These are phyloP conservation scores for Cutaneotrichosporon dermatis DNA, from an alignment of 1,284 basidiomycete genomes.

Conservation along the genomic window DNA sequence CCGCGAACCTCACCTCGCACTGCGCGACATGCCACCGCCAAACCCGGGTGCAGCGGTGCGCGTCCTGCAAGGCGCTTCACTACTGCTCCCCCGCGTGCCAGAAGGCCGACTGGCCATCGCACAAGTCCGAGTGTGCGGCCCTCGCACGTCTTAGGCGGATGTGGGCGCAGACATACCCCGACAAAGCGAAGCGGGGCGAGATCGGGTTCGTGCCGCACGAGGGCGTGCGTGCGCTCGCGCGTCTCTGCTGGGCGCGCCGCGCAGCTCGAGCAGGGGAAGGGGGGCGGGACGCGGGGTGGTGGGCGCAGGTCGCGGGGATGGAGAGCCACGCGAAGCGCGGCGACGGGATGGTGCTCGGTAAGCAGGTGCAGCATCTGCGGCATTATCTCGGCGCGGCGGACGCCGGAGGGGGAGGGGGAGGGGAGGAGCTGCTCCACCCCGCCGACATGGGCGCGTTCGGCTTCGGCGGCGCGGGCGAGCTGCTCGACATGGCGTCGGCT, in stretches of 20 bases:
- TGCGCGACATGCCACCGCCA: conserved; percentile 50
- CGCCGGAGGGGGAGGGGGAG: neutral
- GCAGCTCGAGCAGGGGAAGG: conserved; percentile 51
- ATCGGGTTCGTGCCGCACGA: conserved; percentile 57
- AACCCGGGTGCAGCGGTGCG: conserved; percentile 58
- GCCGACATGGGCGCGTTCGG: conserved; percentile 41
- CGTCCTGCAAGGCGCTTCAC: conserved; percentile 60
- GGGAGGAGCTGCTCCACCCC: conserved; percentile 20
- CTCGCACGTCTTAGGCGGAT: conserved; percentile 50
- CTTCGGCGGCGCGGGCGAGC: conserved; percentile 29
- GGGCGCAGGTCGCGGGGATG: conserved; percentile 62
- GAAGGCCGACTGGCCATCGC: conserved; percentile 66
- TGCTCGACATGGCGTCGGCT: conserved; percentile 40
- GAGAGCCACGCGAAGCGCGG: conserved; percentile 55
- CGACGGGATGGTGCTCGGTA: conserved; percentile 29
- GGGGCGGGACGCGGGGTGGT: conserved; percentile 56
- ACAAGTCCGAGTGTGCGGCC: conserved; percentile 71
- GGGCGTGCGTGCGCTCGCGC: conserved; percentile 67
- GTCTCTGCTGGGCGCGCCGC: conserved; percentile 65
- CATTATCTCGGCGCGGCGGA: conserved; percentile 35
- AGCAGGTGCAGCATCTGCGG: conserved; percentile 39
- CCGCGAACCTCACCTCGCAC: conserved; percentile 53
- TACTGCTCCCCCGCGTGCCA: conserved; percentile 75
- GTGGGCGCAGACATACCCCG: conserved; percentile 18
- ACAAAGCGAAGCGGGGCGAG: conserved; percentile 16